These are phyloP conservation scores for Jackrogersella multiformis DNA, from an alignment of 495 filamentous ascomycete species.

Conservation along the genomic window DNA sequence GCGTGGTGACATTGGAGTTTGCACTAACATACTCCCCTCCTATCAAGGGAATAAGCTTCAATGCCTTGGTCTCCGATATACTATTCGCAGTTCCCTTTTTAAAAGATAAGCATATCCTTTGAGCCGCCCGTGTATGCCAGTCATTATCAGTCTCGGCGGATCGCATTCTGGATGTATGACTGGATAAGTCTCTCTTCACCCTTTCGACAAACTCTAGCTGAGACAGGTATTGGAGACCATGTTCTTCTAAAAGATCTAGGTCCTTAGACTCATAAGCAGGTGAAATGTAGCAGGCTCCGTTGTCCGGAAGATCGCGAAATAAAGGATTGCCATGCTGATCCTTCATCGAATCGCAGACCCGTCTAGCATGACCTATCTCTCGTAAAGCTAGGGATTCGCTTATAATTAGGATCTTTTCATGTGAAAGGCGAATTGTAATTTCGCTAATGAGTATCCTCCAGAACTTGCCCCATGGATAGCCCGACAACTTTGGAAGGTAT, in stretches of 20 bases:
- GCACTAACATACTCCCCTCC: slow-evolving; percentile 27
- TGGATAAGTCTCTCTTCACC: slow-evolving; percentile 9
- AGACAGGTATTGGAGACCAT: not conserved
- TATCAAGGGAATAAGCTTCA: slow-evolving; percentile 32
- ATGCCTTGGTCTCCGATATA: slow-evolving; percentile 2
- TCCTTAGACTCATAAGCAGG: not conserved
- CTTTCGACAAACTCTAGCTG: not conserved
- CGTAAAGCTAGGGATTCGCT: not conserved
- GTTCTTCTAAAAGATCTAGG: slow-evolving; percentile 8
- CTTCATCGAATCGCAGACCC: not conserved
- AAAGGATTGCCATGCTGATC: slow-evolving; percentile 32
- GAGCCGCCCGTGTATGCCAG: slow-evolving; percentile 41
- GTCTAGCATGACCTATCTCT: not conserved
- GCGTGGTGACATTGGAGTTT: slow-evolving; percentile 10
- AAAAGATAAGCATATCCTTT: slow-evolving; percentile 17
- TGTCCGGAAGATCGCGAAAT: slow-evolving; percentile 27
- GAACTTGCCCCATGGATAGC: slow-evolving; percentile 21
- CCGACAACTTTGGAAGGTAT: slow-evolving; percentile 39
- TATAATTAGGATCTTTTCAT: not conserved
- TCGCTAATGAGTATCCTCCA: slow-evolving; percentile 30
- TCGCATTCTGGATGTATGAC: slow-evolving; percentile 23
- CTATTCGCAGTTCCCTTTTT: not conserved
- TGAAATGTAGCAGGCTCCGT: slow-evolving; percentile 27
- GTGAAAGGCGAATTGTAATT: slow-evolving; percentile 21
- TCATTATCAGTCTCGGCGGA: slow-evolving; percentile 9